Evolutionary conservation across 169 alveolate species (phyloP).

Genomic region (Cryptosporidium ubiquitum): DNA sequence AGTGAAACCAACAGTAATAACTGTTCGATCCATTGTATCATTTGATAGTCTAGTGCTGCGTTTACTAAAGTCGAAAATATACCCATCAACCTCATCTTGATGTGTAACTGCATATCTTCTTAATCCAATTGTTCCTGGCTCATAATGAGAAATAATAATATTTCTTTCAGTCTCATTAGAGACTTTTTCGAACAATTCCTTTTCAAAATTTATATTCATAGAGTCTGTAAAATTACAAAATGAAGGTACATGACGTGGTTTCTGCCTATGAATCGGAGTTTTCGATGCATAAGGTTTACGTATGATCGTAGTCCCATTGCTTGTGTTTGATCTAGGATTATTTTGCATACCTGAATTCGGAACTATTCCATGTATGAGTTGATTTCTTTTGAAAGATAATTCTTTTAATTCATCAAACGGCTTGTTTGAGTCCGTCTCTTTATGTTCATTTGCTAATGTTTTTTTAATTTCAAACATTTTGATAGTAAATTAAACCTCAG

Average conservation of each 20-base stretch:
- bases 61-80: constrained; percentile 66
- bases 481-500: background rate
- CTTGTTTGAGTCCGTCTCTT: constrained; percentile 11
- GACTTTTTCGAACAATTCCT: constrained; percentile 39
- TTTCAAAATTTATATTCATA: constrained; percentile 34
- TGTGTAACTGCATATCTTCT: constrained; percentile 73
- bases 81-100: constrained; percentile 74
- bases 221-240: constrained; percentile 48
- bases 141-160: constrained; percentile 43
- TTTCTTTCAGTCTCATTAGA: constrained; percentile 63
- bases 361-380: constrained; percentile 23
- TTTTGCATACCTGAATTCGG: background rate
- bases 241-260: constrained; percentile 75
- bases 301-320: constrained; percentile 29
- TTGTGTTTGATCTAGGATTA: background rate
- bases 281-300: constrained; percentile 67
- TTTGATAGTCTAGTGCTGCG: constrained; percentile 64
- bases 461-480: constrained; percentile 33
- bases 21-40: constrained; percentile 73
- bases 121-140: constrained; percentile 70
- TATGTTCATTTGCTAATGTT: background rate
- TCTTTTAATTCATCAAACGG: constrained; percentile 7
- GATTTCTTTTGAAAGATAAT: constrained; percentile 2
- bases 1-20: constrained; percentile 69
- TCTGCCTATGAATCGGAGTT: constrained; percentile 67